These are phyloP conservation scores for Rhytidhysteron rufulum DNA, from an alignment of 2,329 filamentous ascomycete species.

Conservation along the genomic window DNA sequence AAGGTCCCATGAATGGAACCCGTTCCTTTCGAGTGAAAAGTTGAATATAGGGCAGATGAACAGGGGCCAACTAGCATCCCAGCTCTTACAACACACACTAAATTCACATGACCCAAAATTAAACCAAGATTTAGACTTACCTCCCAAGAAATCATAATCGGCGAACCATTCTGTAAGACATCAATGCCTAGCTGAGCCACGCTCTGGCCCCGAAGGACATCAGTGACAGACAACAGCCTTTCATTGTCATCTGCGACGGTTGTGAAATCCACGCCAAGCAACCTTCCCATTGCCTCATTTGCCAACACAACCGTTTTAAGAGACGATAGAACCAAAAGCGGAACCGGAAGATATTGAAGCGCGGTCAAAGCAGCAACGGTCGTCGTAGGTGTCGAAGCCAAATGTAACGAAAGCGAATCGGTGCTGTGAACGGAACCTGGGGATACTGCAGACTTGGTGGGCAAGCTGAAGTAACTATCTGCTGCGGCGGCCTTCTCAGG, in stretches of 20 bases:
- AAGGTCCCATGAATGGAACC: too few relatives aligned
- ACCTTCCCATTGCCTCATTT: conserved; percentile 70
- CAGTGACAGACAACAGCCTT: conserved; percentile 44
- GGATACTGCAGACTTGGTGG: conserved; percentile 13
- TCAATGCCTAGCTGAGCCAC: conserved; percentile 70
- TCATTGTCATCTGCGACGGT: conserved; percentile 38
- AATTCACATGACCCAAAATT: too few relatives aligned
- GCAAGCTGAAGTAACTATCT: conserved; percentile 26
- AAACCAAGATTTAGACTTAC: conserved; percentile 25
- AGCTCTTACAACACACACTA: too few relatives aligned
- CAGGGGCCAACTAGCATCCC: too few relatives aligned
- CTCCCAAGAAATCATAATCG: conserved; percentile 51
- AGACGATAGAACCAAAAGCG: conserved; percentile 64
- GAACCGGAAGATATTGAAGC: conserved; percentile 71
- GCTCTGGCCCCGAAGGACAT: conserved; percentile 61
- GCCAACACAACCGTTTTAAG: conserved; percentile 68
- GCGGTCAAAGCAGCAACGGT: conserved; percentile 42
- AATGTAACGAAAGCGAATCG: conserved; percentile 26
- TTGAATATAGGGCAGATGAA: too few relatives aligned
- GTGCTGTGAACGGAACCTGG: conserved; percentile 27
- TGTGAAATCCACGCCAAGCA: conserved; percentile 57
- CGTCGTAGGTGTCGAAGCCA: conserved; percentile 25
- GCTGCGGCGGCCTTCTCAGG: conserved; percentile 9
- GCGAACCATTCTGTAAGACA: conserved; percentile 63
- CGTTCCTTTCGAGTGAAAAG: too few relatives aligned